Base-by-base conservation (phyloP, 176 grass and related monocot genomes). In the Lolium rigidum region DNA sequence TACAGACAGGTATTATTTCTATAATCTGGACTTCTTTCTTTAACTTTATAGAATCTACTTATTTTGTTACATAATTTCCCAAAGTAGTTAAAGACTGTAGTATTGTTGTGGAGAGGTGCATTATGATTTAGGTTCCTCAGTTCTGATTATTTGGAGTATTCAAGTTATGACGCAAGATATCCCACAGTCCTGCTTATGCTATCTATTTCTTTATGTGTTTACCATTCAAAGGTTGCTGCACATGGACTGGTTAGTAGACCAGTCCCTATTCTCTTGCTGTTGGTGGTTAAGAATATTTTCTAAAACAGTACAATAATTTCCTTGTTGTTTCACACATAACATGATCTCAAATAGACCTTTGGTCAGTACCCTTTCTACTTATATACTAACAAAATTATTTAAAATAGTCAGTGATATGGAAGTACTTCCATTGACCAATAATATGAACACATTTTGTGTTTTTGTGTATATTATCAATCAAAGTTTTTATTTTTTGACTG, bases 1-100 rank as follows among this genome's bases (percentile, higher is more conserved):
- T 44, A 64, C 35, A 17, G 55, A 24, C 86, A 91, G 88, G 88
- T 93, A 80, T 46, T 86, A 18, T 71, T 76, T 82, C 51, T 82
- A 44, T 15, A 74, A 26, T 58, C 25, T 48, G 26, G 79, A 66
- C 44, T n/a, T 48, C 38, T 39, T 2, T 39, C 5, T 73, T 31
- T 70, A 75, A 46, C 47, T 74, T 66, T 55, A 7, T 56, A 67
- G 10, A 75, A 74, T 46, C 14, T 26, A 26, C 7, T 70, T 77
- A 77, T 43, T 18, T 83, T 58, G 16, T 50, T 58, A 51, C 57
- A 58, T 59, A 20, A 57, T 70, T 49, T 28, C 12, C 35, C 47
- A 21, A 67, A 68, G 11, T 35, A 57, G 37, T 77, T 71, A 71
- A 10, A 37, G 79, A 44, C 81, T 18, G 69, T 51, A n/a, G 13